Percentiles rank a stretch among this genome's conserved stretches.
These are phyloP conservation scores for Cicer arietinum DNA, from an alignment of 306 rosid species.

Conservation along the genomic window DNA sequence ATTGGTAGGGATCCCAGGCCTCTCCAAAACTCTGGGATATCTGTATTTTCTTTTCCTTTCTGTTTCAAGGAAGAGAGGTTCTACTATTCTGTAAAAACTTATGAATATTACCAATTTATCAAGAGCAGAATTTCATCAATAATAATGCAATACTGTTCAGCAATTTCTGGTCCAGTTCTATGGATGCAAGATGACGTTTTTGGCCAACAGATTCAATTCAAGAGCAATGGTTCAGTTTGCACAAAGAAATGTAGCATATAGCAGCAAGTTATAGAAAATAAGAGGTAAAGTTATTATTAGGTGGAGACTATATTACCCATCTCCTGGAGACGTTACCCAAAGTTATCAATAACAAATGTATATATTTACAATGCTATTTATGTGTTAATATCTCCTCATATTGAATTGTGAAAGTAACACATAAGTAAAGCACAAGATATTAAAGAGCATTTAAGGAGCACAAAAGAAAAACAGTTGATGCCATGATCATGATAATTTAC, in stretches of 20 bases:
- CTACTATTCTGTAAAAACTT: background rate
- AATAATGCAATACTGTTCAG: background rate
- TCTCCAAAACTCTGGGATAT: background rate
- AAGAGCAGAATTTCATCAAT: slow-evolving; percentile 15
- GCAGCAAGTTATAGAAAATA: slow-evolving; percentile 10
- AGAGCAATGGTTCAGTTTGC: slow-evolving; percentile 15
- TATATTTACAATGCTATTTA: background rate
- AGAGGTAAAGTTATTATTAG: background rate
- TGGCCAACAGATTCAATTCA: slow-evolving; percentile 9
- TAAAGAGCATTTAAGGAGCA: background rate
- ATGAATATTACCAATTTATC: background rate
- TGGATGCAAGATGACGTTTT: background rate
- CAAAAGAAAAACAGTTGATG: background rate
- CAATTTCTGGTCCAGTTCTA: slow-evolving; percentile 16
- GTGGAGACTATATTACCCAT: background rate
- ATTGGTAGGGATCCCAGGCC: background rate
- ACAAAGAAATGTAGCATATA: slow-evolving; percentile 6
- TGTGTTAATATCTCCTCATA: background rate
- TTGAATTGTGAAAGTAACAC: background rate
- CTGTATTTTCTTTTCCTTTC: background rate
- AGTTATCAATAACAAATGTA: background rate
- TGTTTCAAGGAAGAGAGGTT: slow-evolving; percentile 24
- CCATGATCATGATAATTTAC: background rate
- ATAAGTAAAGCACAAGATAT: background rate
- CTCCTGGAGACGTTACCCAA: background rate